Evolutionary conservation across 2,329 filamentous ascomycete species (phyloP).

Genomic region (Xenoacremonium recifei): DNA sequence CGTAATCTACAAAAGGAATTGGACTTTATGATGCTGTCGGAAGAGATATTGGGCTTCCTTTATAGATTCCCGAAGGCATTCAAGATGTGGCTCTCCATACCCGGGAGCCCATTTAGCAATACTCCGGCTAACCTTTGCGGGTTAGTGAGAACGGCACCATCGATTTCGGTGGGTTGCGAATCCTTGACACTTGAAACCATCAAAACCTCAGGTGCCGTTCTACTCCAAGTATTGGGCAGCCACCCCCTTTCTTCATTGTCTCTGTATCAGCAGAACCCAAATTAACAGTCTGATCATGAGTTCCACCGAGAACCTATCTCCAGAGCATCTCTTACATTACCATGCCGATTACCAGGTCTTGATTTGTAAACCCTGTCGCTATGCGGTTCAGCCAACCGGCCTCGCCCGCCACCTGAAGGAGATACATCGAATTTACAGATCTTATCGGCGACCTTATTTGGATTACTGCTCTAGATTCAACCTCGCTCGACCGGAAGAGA

Average conservation of each 20-base stretch:
- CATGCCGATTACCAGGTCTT: conserved; percentile 7
- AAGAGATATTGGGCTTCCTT: too few species aligned
- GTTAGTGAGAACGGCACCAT: not conserved
- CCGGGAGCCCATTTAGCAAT: too few species aligned
- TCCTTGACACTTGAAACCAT: not conserved
- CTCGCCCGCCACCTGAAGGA: conserved; percentile 14
- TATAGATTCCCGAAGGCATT: too few species aligned
- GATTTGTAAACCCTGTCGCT: conserved; percentile 11
- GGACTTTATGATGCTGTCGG: too few species aligned
- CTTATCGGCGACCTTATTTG: conserved; percentile 7
- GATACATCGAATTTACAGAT: conserved; percentile 12
- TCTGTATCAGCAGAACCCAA: too few species aligned
- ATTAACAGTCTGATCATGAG: not conserved
- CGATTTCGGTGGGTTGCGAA: not conserved
- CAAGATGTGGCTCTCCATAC: too few species aligned
- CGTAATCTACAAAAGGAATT: too few species aligned
- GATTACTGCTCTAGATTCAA: conserved; percentile 3
- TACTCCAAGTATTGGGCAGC: too few species aligned
- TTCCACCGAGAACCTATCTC: not conserved
- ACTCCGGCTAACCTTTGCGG: not conserved
- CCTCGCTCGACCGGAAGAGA: conserved; percentile 1
- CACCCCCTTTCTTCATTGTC: too few species aligned
- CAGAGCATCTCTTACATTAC: conserved; percentile 8
- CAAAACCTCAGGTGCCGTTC: not conserved
- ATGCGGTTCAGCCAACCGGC: conserved; percentile 11